Percentiles rank a stretch among this genome's conserved stretches.
Conservation (phyloP, 495 filamentous ascomycete species). For the Penicillium crystallinum region DNA sequence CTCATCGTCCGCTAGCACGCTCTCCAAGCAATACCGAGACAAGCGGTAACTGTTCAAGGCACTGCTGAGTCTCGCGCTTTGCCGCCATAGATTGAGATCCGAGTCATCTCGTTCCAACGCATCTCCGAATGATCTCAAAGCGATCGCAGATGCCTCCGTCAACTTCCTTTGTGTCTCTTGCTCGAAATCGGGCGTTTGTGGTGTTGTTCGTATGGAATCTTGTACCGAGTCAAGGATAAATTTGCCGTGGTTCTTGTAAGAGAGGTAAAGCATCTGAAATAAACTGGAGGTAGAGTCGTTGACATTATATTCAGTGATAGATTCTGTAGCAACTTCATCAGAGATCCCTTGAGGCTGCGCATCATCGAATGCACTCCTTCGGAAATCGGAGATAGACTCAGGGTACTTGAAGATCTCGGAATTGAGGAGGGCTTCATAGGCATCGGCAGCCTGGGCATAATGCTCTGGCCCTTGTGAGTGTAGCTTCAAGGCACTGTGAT, state of each 20-base stretch:
- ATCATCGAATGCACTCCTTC: conserved; percentile 58
- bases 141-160: conserved; percentile 23
- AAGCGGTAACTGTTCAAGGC: conserved; percentile 72
- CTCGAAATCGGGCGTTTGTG: conserved; percentile 32
- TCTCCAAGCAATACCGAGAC: conserved; percentile 82
- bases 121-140: conserved; percentile 60
- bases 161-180: conserved; percentile 28
- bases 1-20: conserved; percentile 82
- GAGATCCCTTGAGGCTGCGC: conserved; percentile 44
- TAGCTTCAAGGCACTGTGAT: conserved; percentile 85
- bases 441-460: conserved; percentile 70
- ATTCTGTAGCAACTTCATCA: conserved; percentile 39
- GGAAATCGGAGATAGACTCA: conserved; percentile 75
- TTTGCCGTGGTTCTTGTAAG: conserved; percentile 92
- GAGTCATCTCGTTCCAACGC: conserved; percentile 87
- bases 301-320: conserved; percentile 36
- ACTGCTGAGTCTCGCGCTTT: conserved; percentile 69
- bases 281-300: conserved; percentile 70
- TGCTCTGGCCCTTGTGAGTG: conserved; percentile 79
- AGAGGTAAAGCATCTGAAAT: conserved; percentile 83
- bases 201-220: conserved; percentile 21
- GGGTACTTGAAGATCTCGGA: conserved; percentile 93
- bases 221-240: conserved; percentile 76
- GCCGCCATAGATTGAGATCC: conserved; percentile 91
- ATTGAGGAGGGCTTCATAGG: conserved; percentile 78